Base-by-base conservation (phyloP, 2,329 filamentous ascomycete species). In the Zymoseptoria brevis region DNA sequence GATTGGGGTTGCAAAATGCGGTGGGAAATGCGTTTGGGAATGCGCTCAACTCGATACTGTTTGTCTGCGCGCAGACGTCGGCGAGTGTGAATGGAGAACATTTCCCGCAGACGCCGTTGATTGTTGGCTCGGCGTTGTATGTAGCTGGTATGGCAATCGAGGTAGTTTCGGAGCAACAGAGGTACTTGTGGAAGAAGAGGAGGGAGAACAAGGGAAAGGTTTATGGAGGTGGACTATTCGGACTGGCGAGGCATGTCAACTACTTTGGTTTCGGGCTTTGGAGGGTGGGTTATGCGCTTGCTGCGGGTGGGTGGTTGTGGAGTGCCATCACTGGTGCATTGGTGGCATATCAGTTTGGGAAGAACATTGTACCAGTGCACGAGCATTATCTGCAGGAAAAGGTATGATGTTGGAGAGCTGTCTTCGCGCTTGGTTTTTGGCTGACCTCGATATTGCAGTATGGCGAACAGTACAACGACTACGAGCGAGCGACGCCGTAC, bases 11-110 rank as follows among this genome's bases (percentile, higher is more conserved):
- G 0, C 59, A 70, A 2, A 75, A 87, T 13, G 72, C 74, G 13
- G 55, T 69, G 1, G 83, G 81, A 75, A 87, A 87, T 70, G 76
- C 77, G 0, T 41, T 81, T 8, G 68, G 79, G 67, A 86, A 86
- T 73, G 75, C 75, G n/a, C 13, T 79, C 29, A 85, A 81, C 70
- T 77, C 78, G 0, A 75, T 87, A 13, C 73, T 84, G 16, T 80
- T 84, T 64, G 71, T 83, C 30, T 76, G 77, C 49, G 68, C 75
- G 2, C 72, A 76, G 16, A 82, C 80, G 0, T 82, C 79, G 24
- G 75, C 76, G 1, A 75, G 74, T 19, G 62, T 64, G 41, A 70
- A 72, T 52, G 70, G 70, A 50, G 71, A 76, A 58, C 67, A 70
- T 53, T 79, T 79, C 57, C 75, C 71, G 16, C 78, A 74, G 61